These are phyloP conservation scores for Aspergillus sp. DNA, from an alignment of 2,329 filamentous ascomycete genomes.

Conservation along the genomic window DNA sequence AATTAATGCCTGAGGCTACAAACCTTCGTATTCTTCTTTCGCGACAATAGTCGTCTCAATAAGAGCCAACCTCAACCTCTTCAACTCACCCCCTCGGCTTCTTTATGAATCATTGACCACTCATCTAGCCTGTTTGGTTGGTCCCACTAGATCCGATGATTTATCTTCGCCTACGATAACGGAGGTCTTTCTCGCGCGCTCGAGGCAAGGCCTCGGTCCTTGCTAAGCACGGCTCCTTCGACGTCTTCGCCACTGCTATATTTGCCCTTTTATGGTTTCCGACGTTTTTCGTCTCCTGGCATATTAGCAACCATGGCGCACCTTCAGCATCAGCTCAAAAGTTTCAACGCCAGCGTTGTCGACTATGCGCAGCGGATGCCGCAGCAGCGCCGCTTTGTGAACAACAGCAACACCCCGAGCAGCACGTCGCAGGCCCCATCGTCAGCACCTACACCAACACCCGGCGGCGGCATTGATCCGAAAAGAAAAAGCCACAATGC, in stretches of 20 bases:
- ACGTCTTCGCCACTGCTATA: not conserved
- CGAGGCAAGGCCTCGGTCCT: slow-evolving; percentile 7
- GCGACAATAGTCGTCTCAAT: not conserved
- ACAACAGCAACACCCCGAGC: slow-evolving; percentile 52
- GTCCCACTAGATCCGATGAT: not conserved
- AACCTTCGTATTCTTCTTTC: not conserved
- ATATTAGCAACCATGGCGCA: slow-evolving; percentile 48
- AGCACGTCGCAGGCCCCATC: slow-evolving; percentile 43
- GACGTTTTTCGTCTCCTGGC: too few species aligned
- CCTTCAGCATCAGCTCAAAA: slow-evolving; percentile 57
- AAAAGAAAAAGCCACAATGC: slow-evolving; percentile 55
- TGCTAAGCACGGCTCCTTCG: not conserved
- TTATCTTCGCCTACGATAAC: not conserved
- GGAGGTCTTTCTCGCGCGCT: slow-evolving; percentile 5
- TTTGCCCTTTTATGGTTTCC: not conserved
- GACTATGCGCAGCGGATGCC: slow-evolving; percentile 58
- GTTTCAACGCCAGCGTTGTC: slow-evolving; percentile 54
- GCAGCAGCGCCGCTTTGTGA: slow-evolving; percentile 41
- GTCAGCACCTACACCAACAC: slow-evolving; percentile 24
- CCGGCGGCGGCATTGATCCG: slow-evolving; percentile 22
- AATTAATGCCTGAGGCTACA: slow-evolving; percentile 1
- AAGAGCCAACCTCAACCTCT: not conserved
- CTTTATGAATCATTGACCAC: too few species aligned
- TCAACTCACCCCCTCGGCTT: too few species aligned
- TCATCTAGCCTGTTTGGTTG: not conserved